Evolutionary conservation across 2,329 filamentous ascomycete genomes (phyloP), one percentile per base, ranked within the genome.

Genomic region (Trichoderma oligosporum): DNA sequence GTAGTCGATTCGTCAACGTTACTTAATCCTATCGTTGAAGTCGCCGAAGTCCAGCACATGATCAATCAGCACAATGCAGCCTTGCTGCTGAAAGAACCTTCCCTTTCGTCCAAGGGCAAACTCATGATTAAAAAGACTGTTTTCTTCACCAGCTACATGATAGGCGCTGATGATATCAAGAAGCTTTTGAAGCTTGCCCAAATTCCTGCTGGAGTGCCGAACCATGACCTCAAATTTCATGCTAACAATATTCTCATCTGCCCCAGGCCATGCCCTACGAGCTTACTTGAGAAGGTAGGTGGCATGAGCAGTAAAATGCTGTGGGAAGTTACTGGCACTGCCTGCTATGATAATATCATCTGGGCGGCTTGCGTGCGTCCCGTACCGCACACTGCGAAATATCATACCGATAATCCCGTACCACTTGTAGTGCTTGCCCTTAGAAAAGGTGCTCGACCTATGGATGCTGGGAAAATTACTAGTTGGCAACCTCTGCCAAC

Each of bases 211-310:
- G 80, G 81, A 58, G 75, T 85, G 54, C 78, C 84, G 25, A 84
- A 88, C 49, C 79, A 82, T 52, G 89, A 95, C 51, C 76, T 96
- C 62, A 91, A 89, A 62, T 83, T 85, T 61, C 86, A 96, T 65
- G 92, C 87, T 44, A 96, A 95, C 73, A 93, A 87, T 71, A 92
- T 99, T 64, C 81, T 97, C 66, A 97, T 99, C 68, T 88, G 87
- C 35, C 87, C 91, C 1, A 85, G 88, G 9, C 85, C 88, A 0
- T 89, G 88, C 48, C 84, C 88, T 2, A 78, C 81, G 49, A 82
- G 80, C 62, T 86, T 95, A 20, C 76, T 97, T 29, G 82, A 88
- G 52, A 94, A 91, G 71, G 87, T 94, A 9, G 94, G 94, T 39
- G 93, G 93, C 25, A 84, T 96, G 67, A 91, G 91, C 31, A 85